Evolutionary conservation across 768 basidiomycete species (phyloP).

Genomic region (Trametes cingulata): DNA sequence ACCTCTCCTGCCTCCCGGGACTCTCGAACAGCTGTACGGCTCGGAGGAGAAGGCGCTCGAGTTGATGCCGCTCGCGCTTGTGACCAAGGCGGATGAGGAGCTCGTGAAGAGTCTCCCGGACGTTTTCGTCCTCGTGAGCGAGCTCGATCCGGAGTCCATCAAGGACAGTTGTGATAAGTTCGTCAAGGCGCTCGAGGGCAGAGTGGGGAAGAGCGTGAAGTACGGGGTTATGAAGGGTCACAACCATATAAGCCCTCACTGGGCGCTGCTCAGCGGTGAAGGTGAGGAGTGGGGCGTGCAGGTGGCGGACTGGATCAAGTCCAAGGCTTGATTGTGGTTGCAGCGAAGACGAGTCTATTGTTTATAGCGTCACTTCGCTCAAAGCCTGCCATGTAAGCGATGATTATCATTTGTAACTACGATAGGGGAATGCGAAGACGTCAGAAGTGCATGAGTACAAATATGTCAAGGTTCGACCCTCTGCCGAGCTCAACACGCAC

Average conservation of each 20-base stretch:
- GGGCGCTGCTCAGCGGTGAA: slow-evolving; percentile 51
- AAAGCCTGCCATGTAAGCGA: no score
- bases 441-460: neutral
- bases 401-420: no score
- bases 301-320: slow-evolving; percentile 32
- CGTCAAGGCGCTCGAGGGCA: slow-evolving; percentile 39
- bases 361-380: neutral
- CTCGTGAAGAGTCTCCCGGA: slow-evolving; percentile 45
- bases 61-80: slow-evolving; percentile 44
- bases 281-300: slow-evolving; percentile 66
- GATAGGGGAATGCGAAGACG: no score
- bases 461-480: no score
- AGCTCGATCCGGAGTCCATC: slow-evolving; percentile 54
- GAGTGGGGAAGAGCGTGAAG: slow-evolving; percentile 34
- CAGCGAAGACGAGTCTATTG: neutral
- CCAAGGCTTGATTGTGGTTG: neutral
- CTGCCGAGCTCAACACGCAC: no score
- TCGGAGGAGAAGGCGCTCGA: slow-evolving; percentile 37
- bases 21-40: slow-evolving; percentile 43
- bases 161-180: slow-evolving; percentile 40
- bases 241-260: slow-evolving; percentile 62
- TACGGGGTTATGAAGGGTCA: slow-evolving; percentile 48
- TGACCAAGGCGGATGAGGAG: slow-evolving; percentile 38
- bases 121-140: slow-evolving; percentile 49
- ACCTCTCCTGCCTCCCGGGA: slow-evolving; percentile 16